phyloP scores from a whole-genome alignment of 139 green algal species.

The Nannochloris sp. region DNA sequence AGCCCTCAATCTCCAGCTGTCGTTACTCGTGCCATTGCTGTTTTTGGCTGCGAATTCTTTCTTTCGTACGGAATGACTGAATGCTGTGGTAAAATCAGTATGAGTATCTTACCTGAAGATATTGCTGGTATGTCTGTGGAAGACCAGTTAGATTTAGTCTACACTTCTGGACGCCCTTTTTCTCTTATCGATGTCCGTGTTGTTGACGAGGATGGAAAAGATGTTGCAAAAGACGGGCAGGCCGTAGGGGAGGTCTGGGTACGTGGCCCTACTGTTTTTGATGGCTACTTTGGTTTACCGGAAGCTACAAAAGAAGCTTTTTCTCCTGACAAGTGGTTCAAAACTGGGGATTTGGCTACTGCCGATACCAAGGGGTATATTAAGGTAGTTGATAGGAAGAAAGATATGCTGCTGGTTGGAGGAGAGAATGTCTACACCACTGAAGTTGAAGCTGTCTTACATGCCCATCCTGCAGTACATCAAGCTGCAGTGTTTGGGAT shows the following conservation, averaged over 20 bases:
- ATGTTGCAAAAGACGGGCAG: slow-evolving; percentile 37
- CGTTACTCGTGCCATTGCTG: slow-evolving; percentile 43
- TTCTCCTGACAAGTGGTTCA: slow-evolving; percentile 57
- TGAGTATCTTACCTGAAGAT: slow-evolving; percentile 67
- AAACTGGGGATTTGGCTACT: slow-evolving; percentile 65
- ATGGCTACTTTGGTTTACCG: slow-evolving; percentile 43
- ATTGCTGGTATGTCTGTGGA: not conserved
- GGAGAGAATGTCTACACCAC: slow-evolving; percentile 86
- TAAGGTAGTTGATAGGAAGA: slow-evolving; percentile 74
- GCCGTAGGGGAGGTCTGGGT: slow-evolving; percentile 63
- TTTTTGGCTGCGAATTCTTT: slow-evolving; percentile 81
- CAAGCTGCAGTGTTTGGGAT: slow-evolving; percentile 73
- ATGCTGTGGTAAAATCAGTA: slow-evolving; percentile 90
- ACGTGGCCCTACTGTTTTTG: slow-evolving; percentile 68
- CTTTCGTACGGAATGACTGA: slow-evolving; percentile 92
- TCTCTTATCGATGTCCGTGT: slow-evolving; percentile 58
- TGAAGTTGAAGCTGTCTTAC: slow-evolving; percentile 80
- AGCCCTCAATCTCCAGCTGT: slow-evolving; percentile 57
- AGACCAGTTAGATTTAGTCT: slow-evolving; percentile 50
- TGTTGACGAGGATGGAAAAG: slow-evolving; percentile 35
- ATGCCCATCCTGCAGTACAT: slow-evolving; percentile 51
- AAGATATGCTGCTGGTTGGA: slow-evolving; percentile 81
- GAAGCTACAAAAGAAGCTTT: slow-evolving; percentile 48
- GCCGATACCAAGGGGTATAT: slow-evolving; percentile 51
- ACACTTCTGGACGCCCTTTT: slow-evolving; percentile 65